These are phyloP conservation scores for Skeletonema tropicum DNA, from an alignment of 108 stramenopile genomes.

Conservation along the genomic window DNA sequence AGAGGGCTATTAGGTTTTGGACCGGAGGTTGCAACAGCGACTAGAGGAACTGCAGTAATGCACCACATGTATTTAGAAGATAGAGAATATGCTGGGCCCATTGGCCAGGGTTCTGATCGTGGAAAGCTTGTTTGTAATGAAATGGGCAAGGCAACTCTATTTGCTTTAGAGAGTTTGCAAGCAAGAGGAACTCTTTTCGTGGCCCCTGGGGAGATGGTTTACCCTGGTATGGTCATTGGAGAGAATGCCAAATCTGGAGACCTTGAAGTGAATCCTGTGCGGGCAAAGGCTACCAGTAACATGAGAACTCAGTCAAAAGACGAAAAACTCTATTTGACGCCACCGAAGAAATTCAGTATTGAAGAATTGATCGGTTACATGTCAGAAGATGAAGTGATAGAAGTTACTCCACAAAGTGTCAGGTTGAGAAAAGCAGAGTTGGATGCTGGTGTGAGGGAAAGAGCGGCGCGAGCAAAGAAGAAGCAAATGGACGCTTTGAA, in stretches of 20 bases:
- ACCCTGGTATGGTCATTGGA: constrained; percentile 97
- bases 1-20: constrained; percentile 95
- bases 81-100: constrained; percentile 75
- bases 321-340: constrained; percentile 84
- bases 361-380: constrained; percentile 97
- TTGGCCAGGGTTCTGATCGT: constrained; percentile 76
- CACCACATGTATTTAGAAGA: constrained; percentile 91
- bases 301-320: constrained; percentile 93
- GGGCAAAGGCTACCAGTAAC: constrained; percentile 91
- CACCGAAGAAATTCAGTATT: constrained; percentile 84
- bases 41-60: constrained; percentile 92
- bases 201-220: constrained; percentile 84
- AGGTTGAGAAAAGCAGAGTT: constrained; percentile 88
- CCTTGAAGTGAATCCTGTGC: constrained; percentile 89
- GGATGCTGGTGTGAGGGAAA: constrained; percentile 70
- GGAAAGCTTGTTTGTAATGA: constrained; percentile 93
- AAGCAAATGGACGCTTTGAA: constrained; percentile 62
- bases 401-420: constrained; percentile 91
- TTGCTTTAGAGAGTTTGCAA: constrained; percentile 79
- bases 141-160: constrained; percentile 83
- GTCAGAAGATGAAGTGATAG: constrained; percentile 94
- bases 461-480: constrained; percentile 67
- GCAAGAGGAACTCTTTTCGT: constrained; percentile 92
- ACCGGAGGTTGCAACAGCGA: constrained; percentile 89
- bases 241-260: constrained; percentile 79